Base-by-base conservation (phyloP, 2,329 filamentous ascomycete genomes). In the Aureobasidium leucospermi region DNA sequence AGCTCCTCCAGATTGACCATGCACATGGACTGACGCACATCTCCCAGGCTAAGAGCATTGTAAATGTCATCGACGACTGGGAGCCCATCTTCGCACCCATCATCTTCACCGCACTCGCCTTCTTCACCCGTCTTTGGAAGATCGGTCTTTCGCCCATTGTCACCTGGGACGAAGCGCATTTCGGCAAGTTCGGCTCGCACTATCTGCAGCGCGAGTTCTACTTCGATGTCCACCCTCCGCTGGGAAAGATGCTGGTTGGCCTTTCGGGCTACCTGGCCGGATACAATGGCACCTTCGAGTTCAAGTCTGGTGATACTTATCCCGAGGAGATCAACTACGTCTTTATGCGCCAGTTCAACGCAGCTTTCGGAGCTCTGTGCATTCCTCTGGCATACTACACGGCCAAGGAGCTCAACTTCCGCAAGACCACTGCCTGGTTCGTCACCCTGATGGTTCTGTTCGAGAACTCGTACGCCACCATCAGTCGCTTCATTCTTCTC, bases 141-240 rank as follows among this genome's bases (percentile, higher is more conserved):
- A 86, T 87, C 69, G 84, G 84, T 60, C 73, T 85, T 53, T 89
- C 86, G 47, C 80, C 83, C 63, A 89, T 89, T 67, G 86, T 89
- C 61, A 89, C 86, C 49, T 89, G 86, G 86, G 86, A 89, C 72
- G 86, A 89, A 77, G 86, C 86, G 66, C 86, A 89, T 84, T 95
- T 95, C 74, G 90, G 90, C 72, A 99, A 99, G 79, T 99, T 99
- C 75, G 94, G 94, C 65, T 97, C 93, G 68, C 93, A 99, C 77
- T 99, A 99, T 75, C 86, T 99, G 72, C 96, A 99, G 76, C 90
- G 93, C 74, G 94, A 99, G 76, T 96, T 97, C 81, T 99, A 99
- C 82, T 99, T 99, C 78, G 90, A 96, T 81, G 88, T 95, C 61
- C 90, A 96, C 75, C 94, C 94, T 65, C 94, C 94, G 58, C 85